Evolutionary conservation across 2,329 filamentous ascomycete genomes (phyloP), one percentile per base, ranked within the genome.

Genomic region (Xylaria multiplex): DNA sequence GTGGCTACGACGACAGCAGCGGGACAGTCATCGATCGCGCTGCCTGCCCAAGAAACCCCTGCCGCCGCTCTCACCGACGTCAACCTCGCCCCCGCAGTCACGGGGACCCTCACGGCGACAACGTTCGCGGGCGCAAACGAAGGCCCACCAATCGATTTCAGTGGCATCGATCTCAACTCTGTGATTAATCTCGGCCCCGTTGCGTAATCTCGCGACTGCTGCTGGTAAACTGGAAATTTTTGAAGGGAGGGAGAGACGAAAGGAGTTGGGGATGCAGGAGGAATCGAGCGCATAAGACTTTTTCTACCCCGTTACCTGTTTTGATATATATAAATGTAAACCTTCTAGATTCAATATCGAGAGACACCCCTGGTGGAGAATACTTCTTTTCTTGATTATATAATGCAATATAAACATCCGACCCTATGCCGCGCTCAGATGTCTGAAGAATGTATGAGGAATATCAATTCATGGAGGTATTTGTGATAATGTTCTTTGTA

Each of bases 141-240:
- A 57, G 74, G 73, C 4, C 72, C 74, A 9, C 62, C 74, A 14
- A 73, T 77, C 52, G 56, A 75, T 32, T 66, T 77, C 22, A 69
- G 55, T 62, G 72, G 72, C 11, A 30, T 75, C 16, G 56, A 70
- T 53, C 64, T 77, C 22, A 72, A 60, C 56, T 77, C 68, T 27
- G 62, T 67, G 2, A 65, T 77, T 19, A 71, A 72, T 30, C 72
- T 77, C 13, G 75, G 75, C 0, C 55, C 59, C 3, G 66, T 76
- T 14, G 70, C 35, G 19, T 66, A 42, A 64, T 48, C 19, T 8
- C 14, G 24, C 22, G 27, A 14, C 22, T 8, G 19, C 6, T 19
- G 19, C n/a, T 32, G 14, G 14, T 46, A 32, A 24, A 30, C 24
- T 2, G n/a, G 19, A 8, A 16, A 22, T 27, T 27, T 27, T 27